Conservation (phyloP, 1,284 basidiomycete genomes). For the Trametes sp. region DNA sequence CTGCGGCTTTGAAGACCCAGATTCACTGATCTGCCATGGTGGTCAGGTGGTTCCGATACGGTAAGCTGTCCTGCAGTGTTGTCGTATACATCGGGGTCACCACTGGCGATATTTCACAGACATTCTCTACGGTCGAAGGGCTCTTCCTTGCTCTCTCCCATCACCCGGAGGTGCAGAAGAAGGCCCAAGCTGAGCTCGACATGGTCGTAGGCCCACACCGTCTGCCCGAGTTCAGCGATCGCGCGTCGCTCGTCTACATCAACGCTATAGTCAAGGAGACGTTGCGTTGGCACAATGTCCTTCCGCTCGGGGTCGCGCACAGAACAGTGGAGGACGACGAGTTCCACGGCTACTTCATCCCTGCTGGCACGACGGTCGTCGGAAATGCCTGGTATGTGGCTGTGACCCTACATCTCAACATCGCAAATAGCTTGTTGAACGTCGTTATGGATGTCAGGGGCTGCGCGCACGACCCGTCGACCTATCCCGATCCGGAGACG, state of each 20-base stretch:
- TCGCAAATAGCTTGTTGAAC: no score
- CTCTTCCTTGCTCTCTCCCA: constrained; percentile 33
- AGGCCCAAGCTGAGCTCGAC: constrained; percentile 43
- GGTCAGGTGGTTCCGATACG: constrained; percentile 21
- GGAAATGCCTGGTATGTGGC: constrained; percentile 21
- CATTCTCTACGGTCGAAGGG: neutral
- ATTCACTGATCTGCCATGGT: no score
- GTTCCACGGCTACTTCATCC: constrained; percentile 26
- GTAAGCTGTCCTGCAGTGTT: neutral
- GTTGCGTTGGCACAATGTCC: constrained; percentile 32
- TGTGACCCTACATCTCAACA: no score
- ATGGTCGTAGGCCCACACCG: constrained; percentile 34
- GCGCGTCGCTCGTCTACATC: constrained; percentile 30
- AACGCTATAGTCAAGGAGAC: constrained; percentile 34
- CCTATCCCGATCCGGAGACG: constrained; percentile 23
- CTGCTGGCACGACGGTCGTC: constrained; percentile 10
- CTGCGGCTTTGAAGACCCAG: neutral
- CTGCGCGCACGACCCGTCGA: constrained; percentile 13
- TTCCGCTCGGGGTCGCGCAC: constrained; percentile 23
- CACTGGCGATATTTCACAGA: no score
- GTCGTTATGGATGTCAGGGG: constrained; percentile 8
- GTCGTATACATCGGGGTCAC: no score
- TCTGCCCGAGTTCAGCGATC: constrained; percentile 30
- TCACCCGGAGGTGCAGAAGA: constrained; percentile 42
- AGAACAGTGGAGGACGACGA: constrained; percentile 16